A percentile compares a stretch with the other conserved stretches of the same genome.
These are phyloP conservation scores for Globisporangium uncinulatum DNA, from an alignment of 352 stramenopile genomes.

Conservation along the genomic window DNA sequence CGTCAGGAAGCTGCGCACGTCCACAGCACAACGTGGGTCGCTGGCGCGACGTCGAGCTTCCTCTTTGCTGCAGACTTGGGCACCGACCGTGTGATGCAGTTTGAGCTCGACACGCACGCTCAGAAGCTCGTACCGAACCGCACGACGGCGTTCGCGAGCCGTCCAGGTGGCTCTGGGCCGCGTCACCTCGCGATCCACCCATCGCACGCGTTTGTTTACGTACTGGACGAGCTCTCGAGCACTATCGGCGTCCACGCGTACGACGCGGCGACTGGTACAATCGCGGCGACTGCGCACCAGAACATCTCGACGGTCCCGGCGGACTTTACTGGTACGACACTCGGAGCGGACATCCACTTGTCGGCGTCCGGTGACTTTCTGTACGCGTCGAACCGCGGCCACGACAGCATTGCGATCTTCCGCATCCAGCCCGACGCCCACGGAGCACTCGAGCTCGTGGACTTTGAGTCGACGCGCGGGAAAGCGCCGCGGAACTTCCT, in stretches of 20 bases:
- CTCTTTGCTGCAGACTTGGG: slow-evolving; percentile 62
- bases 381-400: slow-evolving; percentile 41
- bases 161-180: slow-evolving; percentile 45
- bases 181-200: slow-evolving; percentile 76
- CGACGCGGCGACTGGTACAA: slow-evolving; percentile 30
- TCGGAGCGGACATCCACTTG: slow-evolving; percentile 26
- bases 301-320: slow-evolving; percentile 57
- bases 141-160: slow-evolving; percentile 31
- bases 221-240: slow-evolving; percentile 66
- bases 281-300: slow-evolving; percentile 45
- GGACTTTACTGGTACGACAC: slow-evolving; percentile 30
- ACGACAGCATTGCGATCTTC: slow-evolving; percentile 32
- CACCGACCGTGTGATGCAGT: slow-evolving; percentile 63
- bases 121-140: slow-evolving; percentile 36
- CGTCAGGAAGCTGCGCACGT: slow-evolving; percentile 73
- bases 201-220: slow-evolving; percentile 46
- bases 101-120: slow-evolving; percentile 29
- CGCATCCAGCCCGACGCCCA: slow-evolving; percentile 15
- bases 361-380: slow-evolving; percentile 31
- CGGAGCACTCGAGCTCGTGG: slow-evolving; percentile 21
- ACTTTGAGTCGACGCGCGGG: slow-evolving; percentile 25
- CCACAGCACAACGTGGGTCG: slow-evolving; percentile 67
- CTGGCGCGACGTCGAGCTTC: slow-evolving; percentile 15
- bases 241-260: slow-evolving; percentile 56
- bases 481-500: slow-evolving; percentile 29